A percentile compares a stretch with the other conserved stretches of the same genome.
These are phyloP conservation scores for Pythium inflatum DNA, from an alignment of 352 stramenopile genomes.

Conservation along the genomic window DNA sequence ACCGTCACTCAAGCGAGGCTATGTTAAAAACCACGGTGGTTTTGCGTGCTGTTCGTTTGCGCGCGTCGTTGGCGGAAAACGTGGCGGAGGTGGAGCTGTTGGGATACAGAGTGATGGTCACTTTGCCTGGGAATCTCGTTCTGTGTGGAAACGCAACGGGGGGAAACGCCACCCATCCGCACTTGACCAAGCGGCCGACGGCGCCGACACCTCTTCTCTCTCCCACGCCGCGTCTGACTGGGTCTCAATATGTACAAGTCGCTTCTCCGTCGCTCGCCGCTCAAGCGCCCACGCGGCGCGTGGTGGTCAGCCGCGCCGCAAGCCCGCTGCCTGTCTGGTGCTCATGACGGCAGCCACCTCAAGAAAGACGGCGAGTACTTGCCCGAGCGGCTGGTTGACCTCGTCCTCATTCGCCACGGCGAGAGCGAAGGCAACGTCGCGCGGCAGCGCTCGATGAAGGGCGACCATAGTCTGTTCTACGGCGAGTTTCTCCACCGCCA, in stretches of 20 bases:
- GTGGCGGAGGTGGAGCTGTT: conserved; percentile 11
- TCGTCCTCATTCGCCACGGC: conserved; percentile 89
- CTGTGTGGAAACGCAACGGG: conserved; percentile 28
- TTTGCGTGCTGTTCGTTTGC: conserved; percentile 27
- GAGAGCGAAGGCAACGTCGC: conserved; percentile 90
- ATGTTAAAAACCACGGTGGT: conserved; percentile 25
- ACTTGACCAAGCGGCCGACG: background rate
- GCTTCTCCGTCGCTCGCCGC: conserved; percentile 29
- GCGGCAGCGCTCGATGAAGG: conserved; percentile 76
- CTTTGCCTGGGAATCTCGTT: conserved; percentile 22
- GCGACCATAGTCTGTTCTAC: conserved; percentile 85
- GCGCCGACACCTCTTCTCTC: background rate
- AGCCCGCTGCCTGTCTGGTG: conserved; percentile 25
- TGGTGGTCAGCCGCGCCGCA: background rate
- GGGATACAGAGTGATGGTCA: conserved; percentile 33
- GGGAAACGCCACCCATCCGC: conserved; percentile 14
- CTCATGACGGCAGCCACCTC: conserved; percentile 23
- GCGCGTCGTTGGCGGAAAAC: conserved; percentile 20
- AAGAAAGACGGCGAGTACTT: conserved; percentile 28
- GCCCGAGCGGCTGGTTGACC: conserved; percentile 67
- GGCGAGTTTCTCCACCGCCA: conserved; percentile 91
- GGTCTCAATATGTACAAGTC: conserved; percentile 31
- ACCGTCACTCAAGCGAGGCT: conserved; percentile 15
- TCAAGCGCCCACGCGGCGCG: conserved; percentile 30
- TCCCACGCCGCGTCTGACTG: background rate